Percentiles rank a stretch among this genome's conserved stretches.
Conservation (phyloP, 805 yeast species). For the Scheffersomyces amazonensis region DNA sequence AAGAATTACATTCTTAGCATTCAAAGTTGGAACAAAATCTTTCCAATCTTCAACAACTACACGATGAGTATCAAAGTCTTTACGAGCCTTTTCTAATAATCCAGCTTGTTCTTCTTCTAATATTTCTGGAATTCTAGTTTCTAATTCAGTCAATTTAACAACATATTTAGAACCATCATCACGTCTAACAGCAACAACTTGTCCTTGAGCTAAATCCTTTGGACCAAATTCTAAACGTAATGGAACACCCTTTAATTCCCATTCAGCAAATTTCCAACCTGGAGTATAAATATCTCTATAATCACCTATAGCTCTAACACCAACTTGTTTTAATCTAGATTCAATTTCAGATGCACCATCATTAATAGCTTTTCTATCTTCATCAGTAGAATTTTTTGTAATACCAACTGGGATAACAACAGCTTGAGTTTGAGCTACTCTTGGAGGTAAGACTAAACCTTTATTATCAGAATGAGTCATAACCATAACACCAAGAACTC, state of each 20-base stretch:
- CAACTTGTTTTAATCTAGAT: constrained; percentile 53
- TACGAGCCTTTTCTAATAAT: constrained; percentile 75
- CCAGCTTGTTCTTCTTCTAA: constrained; percentile 79
- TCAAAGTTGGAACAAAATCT: constrained; percentile 90
- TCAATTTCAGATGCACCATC: constrained; percentile 73
- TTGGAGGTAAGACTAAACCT: constrained; percentile 96
- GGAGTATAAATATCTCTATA: constrained; percentile 93
- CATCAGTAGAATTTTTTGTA: constrained; percentile 80
- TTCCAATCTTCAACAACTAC: constrained; percentile 79
- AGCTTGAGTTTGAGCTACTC: constrained; percentile 90
- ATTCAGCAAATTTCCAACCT: constrained; percentile 98
- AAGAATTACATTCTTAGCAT: constrained; percentile 83
- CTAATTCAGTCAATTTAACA: constrained; percentile 65
- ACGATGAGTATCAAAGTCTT: constrained; percentile 79
- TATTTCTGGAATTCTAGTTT: constrained; percentile 64
- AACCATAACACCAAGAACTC: constrained; percentile 98
- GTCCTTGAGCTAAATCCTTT: constrained; percentile 78
- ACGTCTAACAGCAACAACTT: constrained; percentile 90
- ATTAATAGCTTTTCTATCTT: constrained; percentile 65
- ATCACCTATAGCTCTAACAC: constrained; percentile 78
- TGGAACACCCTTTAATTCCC: constrained; percentile 96
- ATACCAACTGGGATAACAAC: constrained; percentile 95
- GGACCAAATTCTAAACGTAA: constrained; percentile 96
- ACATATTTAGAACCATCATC: constrained; percentile 75
- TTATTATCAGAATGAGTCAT: constrained; percentile 98